Percentiles rank a stretch among this genome's conserved stretches.
phyloP scores from a whole-genome alignment of 116 monocot genomes.

The Cymodocea nodosa region DNA sequence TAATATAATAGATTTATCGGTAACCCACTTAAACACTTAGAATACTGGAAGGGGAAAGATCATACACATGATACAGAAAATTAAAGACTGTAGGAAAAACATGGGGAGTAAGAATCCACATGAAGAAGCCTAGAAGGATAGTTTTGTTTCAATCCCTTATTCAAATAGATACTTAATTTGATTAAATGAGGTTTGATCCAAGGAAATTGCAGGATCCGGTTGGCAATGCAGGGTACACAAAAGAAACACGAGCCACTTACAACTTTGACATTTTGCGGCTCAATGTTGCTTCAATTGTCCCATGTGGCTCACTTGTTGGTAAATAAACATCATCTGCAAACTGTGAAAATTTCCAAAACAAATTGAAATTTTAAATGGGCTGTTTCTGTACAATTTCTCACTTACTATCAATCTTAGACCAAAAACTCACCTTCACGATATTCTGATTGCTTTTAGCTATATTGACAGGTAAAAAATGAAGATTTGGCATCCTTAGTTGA shows the following conservation, averaged over 20 bases:
- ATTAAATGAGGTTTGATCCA: not conserved
- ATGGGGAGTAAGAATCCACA: no score
- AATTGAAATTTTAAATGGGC: not conserved
- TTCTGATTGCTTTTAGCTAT: slow-evolving; percentile 49
- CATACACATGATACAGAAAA: no score
- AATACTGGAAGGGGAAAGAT: no score
- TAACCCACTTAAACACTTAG: no score
- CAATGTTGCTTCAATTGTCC: slow-evolving; percentile 83
- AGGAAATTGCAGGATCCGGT: no score
- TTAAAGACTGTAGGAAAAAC: no score
- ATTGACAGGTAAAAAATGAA: slow-evolving; percentile 89
- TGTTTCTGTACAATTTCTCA: not conserved
- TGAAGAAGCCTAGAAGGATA: no score
- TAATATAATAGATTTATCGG: no score
- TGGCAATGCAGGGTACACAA: no score
- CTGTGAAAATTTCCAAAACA: slow-evolving; percentile 12
- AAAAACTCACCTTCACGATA: slow-evolving; percentile 50
- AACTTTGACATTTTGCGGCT: slow-evolving; percentile 47
- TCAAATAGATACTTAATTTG: not conserved
- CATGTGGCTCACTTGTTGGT: slow-evolving; percentile 80
- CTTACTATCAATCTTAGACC: not conserved
- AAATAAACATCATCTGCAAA: slow-evolving; percentile 76
- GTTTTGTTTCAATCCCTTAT: not conserved
- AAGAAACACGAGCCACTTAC: slow-evolving; percentile 6
- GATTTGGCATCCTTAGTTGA: slow-evolving; percentile 78